Evolutionary conservation across 148 eudicot species (phyloP).

Genomic region (Heliosperma pusillum): DNA sequence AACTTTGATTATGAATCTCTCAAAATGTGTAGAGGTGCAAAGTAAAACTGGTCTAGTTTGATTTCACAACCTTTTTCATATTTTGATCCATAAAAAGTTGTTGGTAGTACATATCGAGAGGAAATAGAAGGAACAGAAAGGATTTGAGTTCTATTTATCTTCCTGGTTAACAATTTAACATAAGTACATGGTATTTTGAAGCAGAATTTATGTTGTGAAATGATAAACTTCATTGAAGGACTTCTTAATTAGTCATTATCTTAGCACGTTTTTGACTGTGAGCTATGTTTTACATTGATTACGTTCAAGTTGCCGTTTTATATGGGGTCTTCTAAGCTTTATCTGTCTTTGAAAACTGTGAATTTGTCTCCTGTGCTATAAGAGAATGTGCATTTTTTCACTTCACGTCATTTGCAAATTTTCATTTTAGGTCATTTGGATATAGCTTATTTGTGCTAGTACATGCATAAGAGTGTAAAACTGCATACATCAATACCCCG

Average conservation of each 20-base stretch:
- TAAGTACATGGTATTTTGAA: background rate
- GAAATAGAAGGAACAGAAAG: background rate
- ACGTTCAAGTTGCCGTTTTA: background rate
- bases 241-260: background rate
- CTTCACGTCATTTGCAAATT: background rate
- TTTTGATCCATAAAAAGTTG: background rate
- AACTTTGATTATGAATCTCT: background rate
- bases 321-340: background rate
- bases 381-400: slow-evolving; percentile 10
- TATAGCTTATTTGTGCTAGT: background rate
- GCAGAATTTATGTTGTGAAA: background rate
- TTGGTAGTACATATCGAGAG: background rate
- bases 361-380: background rate
- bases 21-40: background rate
- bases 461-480: background rate
- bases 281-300: background rate
- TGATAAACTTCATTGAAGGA: background rate
- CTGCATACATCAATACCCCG: background rate
- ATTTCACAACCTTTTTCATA: background rate
- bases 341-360: background rate
- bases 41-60: background rate
- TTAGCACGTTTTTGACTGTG: background rate
- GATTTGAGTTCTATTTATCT: background rate
- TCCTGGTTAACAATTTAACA: background rate
- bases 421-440: background rate